Evolutionary conservation across 228 moss, liverwort and hornwort species (phyloP).

Genomic region (Sphagnum fallax): DNA sequence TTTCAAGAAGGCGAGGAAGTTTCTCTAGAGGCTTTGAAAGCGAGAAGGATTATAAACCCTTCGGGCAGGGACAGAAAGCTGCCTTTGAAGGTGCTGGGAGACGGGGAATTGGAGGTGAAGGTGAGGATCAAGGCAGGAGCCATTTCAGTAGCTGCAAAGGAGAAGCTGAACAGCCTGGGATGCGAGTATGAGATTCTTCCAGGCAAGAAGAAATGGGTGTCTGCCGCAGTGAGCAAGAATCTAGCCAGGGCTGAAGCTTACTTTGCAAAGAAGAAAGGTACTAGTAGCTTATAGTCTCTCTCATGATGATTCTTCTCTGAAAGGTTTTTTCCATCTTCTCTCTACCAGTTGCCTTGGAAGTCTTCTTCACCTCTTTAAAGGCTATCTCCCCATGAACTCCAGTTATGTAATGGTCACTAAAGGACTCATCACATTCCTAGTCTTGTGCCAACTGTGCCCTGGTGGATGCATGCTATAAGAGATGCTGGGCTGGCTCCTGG

Average conservation of each 20-base stretch:
- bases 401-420: too few relatives aligned
- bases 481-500: too few relatives aligned
- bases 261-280: slow-evolving; percentile 67
- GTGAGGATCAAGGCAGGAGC: slow-evolving; percentile 74
- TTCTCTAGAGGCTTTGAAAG: slow-evolving; percentile 59
- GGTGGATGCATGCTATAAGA: too few relatives aligned
- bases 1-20: slow-evolving; percentile 91
- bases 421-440: too few relatives aligned
- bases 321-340: too few relatives aligned
- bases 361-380: too few relatives aligned
- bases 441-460: too few relatives aligned
- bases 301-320: too few relatives aligned
- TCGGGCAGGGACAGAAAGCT: slow-evolving; percentile 70
- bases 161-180: slow-evolving; percentile 60
- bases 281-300: slow-evolving; percentile 6
- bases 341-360: too few relatives aligned
- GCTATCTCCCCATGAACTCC: too few relatives aligned
- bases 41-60: slow-evolving; percentile 73
- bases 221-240: slow-evolving; percentile 32
- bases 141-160: slow-evolving; percentile 59
- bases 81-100: slow-evolving; percentile 66
- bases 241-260: slow-evolving; percentile 60
- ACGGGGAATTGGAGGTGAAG: slow-evolving; percentile 76
- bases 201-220: slow-evolving; percentile 83
- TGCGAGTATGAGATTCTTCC: slow-evolving; percentile 68